Evolutionary conservation across 495 filamentous ascomycete species (phyloP).

Genomic region (Copromyces sp.): DNA sequence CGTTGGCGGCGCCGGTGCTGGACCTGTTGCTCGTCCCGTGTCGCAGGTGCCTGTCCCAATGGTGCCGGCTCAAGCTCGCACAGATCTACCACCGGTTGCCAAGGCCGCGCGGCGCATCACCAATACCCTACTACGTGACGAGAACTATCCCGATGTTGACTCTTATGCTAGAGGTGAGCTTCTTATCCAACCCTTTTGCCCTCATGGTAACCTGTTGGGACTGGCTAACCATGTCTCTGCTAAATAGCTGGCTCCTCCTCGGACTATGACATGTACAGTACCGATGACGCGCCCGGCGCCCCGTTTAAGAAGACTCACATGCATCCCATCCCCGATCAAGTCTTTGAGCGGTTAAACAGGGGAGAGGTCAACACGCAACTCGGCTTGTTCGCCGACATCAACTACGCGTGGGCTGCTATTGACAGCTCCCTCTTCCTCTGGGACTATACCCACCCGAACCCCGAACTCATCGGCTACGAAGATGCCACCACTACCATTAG

Average conservation of each 20-base stretch:
- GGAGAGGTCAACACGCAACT: constrained; percentile 76
- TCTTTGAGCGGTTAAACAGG: constrained; percentile 82
- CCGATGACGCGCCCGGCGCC: constrained; percentile 57
- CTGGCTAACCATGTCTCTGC: constrained; percentile 5
- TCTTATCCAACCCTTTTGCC: neutral
- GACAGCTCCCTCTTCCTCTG: constrained; percentile 94
- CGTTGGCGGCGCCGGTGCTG: neutral
- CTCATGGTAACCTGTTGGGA: neutral
- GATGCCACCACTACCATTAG: constrained; percentile 78
- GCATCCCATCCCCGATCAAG: constrained; percentile 76
- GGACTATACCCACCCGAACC: constrained; percentile 86
- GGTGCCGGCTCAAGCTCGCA: constrained; percentile 4
- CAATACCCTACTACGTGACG: constrained; percentile 60
- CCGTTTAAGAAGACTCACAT: constrained; percentile 77
- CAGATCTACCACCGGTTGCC: constrained; percentile 48
- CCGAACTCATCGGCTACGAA: constrained; percentile 86
- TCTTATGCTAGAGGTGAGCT: constrained; percentile 74
- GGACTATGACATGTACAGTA: constrained; percentile 68
- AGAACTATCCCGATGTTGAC: constrained; percentile 81
- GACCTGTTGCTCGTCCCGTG: neutral
- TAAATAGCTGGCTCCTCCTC: constrained; percentile 62
- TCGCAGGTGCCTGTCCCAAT: constrained; percentile 1
- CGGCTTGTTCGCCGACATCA: constrained; percentile 85
- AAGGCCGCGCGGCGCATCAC: constrained; percentile 81
- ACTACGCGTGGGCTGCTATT: constrained; percentile 91